Base-by-base conservation (phyloP, 441 rosid species). In the Metrosideros polymorpha region DNA sequence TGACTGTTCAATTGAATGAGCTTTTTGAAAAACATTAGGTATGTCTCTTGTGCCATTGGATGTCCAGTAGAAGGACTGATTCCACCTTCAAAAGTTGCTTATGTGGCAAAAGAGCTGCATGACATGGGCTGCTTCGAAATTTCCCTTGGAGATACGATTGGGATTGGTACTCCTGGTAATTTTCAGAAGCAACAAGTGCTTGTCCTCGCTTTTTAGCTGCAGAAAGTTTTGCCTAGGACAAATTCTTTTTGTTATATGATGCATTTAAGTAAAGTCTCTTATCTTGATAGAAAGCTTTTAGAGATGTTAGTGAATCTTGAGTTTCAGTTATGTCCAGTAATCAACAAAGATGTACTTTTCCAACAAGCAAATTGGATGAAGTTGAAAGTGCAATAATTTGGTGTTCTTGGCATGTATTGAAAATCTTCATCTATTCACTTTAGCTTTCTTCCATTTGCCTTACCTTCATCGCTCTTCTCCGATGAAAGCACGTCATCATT, bases 61-160 rank as follows among this genome's bases (percentile, higher is more conserved):
- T 96, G 99, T 94, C 99, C 99, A 52, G 95, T 88, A 82, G 99
- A 97, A 87, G 99, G 99, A 89, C 86, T 92, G 8, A 92, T 96
- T 86, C 84, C 93, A 87, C 97, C 98, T 55, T 90, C 97, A 84
- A 94, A 93, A 90, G 99, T 98, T 83, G 99, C 98, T 59, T 93
- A 91, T 90, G 98, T 96, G 86, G 99, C 98, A 50, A 96, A 93
- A 90, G 97, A 94, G 88, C 98, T 98, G 84, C 86, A 94, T 84
- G 94, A 93, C 52, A 98, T 96, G 99, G 99, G 99, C 84, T 98
- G 99, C 94, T 98, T 93, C 88, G 99, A 98, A 90, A 96, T 98
- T 84, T 98, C 99, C 55, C 95, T 98, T 3, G 99, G 90, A 59
- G 99, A 97, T 90, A 96, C 99, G 84, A 93, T 93, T 89, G 99